Evolutionary conservation across 495 filamentous ascomycete species (phyloP).

Genomic region (Letharia columbiana): DNA sequence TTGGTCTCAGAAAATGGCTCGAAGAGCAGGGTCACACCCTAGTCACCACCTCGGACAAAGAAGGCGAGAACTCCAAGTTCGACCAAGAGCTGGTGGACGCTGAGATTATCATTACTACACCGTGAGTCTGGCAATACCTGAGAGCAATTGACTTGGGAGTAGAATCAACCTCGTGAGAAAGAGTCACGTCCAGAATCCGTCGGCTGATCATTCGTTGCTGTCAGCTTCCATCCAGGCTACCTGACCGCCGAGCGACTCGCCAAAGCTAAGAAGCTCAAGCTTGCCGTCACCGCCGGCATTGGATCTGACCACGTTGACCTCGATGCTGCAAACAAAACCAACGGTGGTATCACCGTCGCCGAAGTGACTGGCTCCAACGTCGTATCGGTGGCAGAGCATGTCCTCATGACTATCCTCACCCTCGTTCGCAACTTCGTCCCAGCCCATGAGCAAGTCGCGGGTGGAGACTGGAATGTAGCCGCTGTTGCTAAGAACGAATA

Average conservation of each 20-base stretch:
- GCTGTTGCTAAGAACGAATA: constrained; percentile 95
- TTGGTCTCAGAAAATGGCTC: constrained; percentile 91
- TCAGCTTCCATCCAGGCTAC: constrained; percentile 98
- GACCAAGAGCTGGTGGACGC: constrained; percentile 93
- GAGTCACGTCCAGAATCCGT: background rate
- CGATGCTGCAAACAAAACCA: constrained; percentile 94
- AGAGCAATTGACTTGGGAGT: background rate
- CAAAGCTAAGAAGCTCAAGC: constrained; percentile 97
- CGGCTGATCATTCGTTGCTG: constrained; percentile 14
- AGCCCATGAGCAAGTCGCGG: constrained; percentile 84
- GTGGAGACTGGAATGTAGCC: constrained; percentile 91
- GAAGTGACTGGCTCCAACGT: constrained; percentile 95
- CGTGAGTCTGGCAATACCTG: constrained; percentile 48
- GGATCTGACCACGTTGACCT: constrained; percentile 98
- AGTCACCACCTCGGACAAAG: constrained; percentile 96
- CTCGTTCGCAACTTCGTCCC: constrained; percentile 98
- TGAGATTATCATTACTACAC: constrained; percentile 98
- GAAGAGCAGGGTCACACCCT: constrained; percentile 92
- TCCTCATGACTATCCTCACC: constrained; percentile 95
- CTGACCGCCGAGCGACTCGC: constrained; percentile 91
- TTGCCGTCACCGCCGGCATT: constrained; percentile 93
- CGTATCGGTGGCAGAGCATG: constrained; percentile 86
- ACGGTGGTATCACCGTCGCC: constrained; percentile 93
- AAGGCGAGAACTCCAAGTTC: constrained; percentile 84
- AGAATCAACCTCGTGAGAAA: background rate